Base-by-base conservation (phyloP, 2,329 filamentous ascomycete species). In the Fusarium pininemorale region DNA sequence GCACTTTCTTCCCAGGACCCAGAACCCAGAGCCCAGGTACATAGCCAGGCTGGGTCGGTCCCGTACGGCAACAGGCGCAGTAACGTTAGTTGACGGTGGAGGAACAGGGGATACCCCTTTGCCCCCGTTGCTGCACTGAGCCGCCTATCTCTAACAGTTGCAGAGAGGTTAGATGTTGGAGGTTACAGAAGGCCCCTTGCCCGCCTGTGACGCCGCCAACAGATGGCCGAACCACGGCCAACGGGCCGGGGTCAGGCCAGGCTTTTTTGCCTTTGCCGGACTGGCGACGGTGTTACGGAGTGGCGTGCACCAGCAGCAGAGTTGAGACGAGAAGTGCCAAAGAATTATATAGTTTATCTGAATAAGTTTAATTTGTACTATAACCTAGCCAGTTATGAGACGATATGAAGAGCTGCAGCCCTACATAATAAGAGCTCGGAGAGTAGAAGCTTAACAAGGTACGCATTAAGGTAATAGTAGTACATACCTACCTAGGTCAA, bases 131-230 rank as follows among this genome's bases (percentile, higher is more conserved):
- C 50, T 57, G 59, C 26, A 39, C 38, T 45, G 60, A 65, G 63
- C 66, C 55, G 66, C 66, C 67, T 70, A 51, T 69, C 66, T 69
- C 58, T 70, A 44, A 70, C 66, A 64, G 71, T 71, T 42, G 39
- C 50, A 64, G 58, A 58, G 65, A 51, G 45, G 30, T 37, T 50
- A 48, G 55, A 37, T 47, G 55, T 48, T 28, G 42, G 41, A n/a
- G 55, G 67, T 65, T 65, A 70, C 70, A 73, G 67, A 77, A 44
- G 63, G 50, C 55, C 72, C 74, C 75, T 66, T 75, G 72, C 57
- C 61, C 70, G 72, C 74, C 75, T 78, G 75, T 74, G 75, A 78
- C 72, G 74, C 75, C 74, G 74, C 75, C 72, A 77, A 72, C 76
- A 58, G 58, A 45, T 65, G 70, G 47, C 66, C 74, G 69, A 75